Base-by-base conservation (phyloP, 2,329 filamentous ascomycete genomes). In the Colletotrichum sp. region DNA sequence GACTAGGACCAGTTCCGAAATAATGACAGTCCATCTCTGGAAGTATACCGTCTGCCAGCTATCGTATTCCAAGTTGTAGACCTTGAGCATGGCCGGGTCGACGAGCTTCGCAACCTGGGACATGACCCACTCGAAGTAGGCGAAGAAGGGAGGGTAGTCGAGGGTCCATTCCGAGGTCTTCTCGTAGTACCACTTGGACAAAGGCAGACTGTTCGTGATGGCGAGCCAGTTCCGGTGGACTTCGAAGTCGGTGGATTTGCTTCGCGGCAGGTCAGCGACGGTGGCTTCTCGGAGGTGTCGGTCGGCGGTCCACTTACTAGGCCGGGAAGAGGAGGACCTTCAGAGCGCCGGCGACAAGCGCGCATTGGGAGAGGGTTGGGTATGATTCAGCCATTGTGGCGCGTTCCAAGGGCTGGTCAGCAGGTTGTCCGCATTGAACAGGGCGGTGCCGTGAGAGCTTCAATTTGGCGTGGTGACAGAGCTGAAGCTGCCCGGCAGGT, bases 151-250 rank as follows among this genome's bases (percentile, higher is more conserved):
- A 36, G 97, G 97, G 84, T 99, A 99, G 87, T 99, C 97, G 82
- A 99, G 93, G 0, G 97, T 99, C 97, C 97, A 99, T 95, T 99
- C 95, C 75, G 97, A 99, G 3, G 96, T 98, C 87, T 96, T 94
- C 89, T 99, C 97, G 83, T 94, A 96, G 86, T 99, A 99, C 97
- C 97, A 99, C 80, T 98, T 90, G 84, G 94, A 92, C 67, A 96
- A 86, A 5, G 96, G 95, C 24, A 99, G 90, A 77, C 95, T 98
- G 86, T 98, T 90, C 6, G 97, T 99, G 80, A 99, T 95, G 78
- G 97, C 97, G 55, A 99, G 92, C 97, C 97, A 99, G 88, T 99
- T 99, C 79, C 97, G 93, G 86, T 99, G 97, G 71, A 99, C 97
- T 86, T 99, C 97, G 82, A 99, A 99, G 85, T 99, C 97, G 80